Conservation (phyloP, 2,329 filamentous ascomycete species). For the Trichoderma brevicompactum region DNA sequence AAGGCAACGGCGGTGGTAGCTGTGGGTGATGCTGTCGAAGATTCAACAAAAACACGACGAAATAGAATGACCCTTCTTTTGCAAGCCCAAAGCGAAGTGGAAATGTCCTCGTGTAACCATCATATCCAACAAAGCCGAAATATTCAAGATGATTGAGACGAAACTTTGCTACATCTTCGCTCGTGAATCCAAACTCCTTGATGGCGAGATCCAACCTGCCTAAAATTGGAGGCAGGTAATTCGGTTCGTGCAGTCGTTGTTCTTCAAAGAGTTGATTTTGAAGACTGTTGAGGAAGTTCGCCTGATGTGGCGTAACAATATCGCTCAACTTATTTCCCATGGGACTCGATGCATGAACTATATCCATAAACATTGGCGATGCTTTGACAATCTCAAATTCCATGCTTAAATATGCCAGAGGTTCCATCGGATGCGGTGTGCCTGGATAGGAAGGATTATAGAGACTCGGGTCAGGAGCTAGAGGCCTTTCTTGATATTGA, state of each 20-base stretch:
- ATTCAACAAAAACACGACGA: constrained; percentile 58
- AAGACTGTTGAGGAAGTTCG: constrained; percentile 55
- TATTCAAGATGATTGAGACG: constrained; percentile 59
- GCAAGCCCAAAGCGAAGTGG: constrained; percentile 60
- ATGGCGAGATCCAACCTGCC: constrained; percentile 60
- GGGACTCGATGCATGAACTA: constrained; percentile 54
- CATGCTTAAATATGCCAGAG: constrained; percentile 62
- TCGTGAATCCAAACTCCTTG: constrained; percentile 57
- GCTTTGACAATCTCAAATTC: constrained; percentile 62
- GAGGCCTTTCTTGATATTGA: constrained; percentile 57
- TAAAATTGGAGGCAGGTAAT: constrained; percentile 68
- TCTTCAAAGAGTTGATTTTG: constrained; percentile 61
- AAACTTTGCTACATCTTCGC: constrained; percentile 58
- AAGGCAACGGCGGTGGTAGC: constrained; percentile 38
- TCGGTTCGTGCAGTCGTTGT: constrained; percentile 61
- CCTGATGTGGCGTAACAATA: constrained; percentile 56
- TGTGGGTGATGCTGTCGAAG: constrained; percentile 47
- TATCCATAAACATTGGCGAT: constrained; percentile 60
- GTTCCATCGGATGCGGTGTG: constrained; percentile 51
- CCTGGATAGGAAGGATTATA: constrained; percentile 52
- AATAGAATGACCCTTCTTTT: constrained; percentile 66
- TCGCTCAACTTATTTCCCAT: constrained; percentile 58
- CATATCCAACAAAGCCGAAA: constrained; percentile 56
- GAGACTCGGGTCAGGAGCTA: constrained; percentile 54
- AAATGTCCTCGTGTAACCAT: constrained; percentile 57